These are phyloP conservation scores for Musa acuminata DNA, from an alignment of 176 grass and related monocot genomes.

Conservation along the genomic window DNA sequence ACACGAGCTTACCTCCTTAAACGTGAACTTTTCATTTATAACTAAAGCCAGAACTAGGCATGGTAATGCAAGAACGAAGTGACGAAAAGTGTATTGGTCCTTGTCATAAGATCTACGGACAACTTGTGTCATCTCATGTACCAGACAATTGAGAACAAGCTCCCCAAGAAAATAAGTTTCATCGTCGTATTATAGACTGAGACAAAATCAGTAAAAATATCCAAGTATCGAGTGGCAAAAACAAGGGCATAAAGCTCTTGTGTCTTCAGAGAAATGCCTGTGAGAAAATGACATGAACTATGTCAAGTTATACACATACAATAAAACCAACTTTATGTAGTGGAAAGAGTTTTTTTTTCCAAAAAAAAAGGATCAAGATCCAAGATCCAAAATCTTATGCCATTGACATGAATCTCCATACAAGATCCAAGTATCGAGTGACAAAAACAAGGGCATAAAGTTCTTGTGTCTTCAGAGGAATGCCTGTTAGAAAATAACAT, in stretches of 20 bases:
- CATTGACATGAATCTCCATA: not conserved
- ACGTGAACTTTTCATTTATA: slow-evolving; percentile 77
- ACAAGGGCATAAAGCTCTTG: slow-evolving; percentile 95
- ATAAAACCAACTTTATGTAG: not conserved
- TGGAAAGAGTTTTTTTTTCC: not conserved
- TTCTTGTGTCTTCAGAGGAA: slow-evolving; percentile 96
- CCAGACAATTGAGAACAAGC: slow-evolving; percentile 91
- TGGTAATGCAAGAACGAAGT: slow-evolving; percentile 62
- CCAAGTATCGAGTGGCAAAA: slow-evolving; percentile 81
- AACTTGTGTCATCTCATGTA: slow-evolving; percentile 87
- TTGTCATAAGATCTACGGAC: slow-evolving; percentile 84
- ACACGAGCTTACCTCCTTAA: slow-evolving; percentile 51
- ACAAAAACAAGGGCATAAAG: slow-evolving; percentile 89
- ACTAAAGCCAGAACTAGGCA: slow-evolving; percentile 68
- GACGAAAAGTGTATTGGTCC: slow-evolving; percentile 83
- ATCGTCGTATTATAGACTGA: slow-evolving; percentile 84
- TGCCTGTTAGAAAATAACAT: slow-evolving; percentile 32
- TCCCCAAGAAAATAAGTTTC: slow-evolving; percentile 90
- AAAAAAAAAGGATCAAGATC: not conserved
- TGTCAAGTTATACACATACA: not conserved
- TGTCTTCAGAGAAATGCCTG: slow-evolving; percentile 92
- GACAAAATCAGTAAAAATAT: slow-evolving; percentile 61
- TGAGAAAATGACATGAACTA: slow-evolving; percentile 6
- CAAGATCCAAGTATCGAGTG: slow-evolving; percentile 67
- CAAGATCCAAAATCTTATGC: not conserved